phyloP scores from a whole-genome alignment of 148 eudicot genomes.

The Chenopodium formosanum region DNA sequence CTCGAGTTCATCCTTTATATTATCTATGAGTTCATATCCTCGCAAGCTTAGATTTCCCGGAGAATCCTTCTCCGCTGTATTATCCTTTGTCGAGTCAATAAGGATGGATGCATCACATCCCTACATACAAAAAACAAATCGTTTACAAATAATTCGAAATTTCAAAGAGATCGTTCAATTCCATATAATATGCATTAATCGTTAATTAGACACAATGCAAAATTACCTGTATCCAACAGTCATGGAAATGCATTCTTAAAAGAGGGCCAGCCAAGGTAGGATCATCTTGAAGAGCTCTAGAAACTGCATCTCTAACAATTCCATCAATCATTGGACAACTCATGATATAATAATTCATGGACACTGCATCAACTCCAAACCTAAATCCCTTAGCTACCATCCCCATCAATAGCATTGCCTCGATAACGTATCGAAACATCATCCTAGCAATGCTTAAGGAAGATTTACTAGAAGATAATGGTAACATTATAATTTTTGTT shows the following conservation, averaged over 20 bases:
- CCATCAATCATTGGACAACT: slow-evolving; percentile 54
- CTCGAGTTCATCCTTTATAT: slow-evolving; percentile 55
- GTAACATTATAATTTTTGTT: too few species aligned
- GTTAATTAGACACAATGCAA: too few species aligned
- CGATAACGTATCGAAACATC: slow-evolving; percentile 17
- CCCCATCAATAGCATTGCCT: slow-evolving; percentile 24
- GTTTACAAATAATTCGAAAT: background rate
- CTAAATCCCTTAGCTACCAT: slow-evolving; percentile 24
- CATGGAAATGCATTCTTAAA: slow-evolving; percentile 72
- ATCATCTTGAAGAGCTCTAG: slow-evolving; percentile 49
- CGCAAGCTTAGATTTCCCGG: slow-evolving; percentile 82
- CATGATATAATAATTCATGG: slow-evolving; percentile 60
- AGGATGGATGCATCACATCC: slow-evolving; percentile 90
- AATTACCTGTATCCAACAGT: slow-evolving; percentile 67
- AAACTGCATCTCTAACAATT: slow-evolving; percentile 46
- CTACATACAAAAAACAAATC: slow-evolving; percentile 27
- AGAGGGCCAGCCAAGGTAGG: slow-evolving; percentile 68
- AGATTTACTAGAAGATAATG: background rate
- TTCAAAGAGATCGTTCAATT: background rate
- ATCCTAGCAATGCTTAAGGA: background rate
- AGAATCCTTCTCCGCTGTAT: slow-evolving; percentile 89
- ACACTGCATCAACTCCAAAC: slow-evolving; percentile 34
- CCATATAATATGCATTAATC: too few species aligned
- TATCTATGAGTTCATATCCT: slow-evolving; percentile 75
- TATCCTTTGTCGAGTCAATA: slow-evolving; percentile 71